Evolutionary conservation across 768 basidiomycete genomes (phyloP), one percentile per base, ranked within the genome.

Genomic region (Boletus coccyginus): DNA sequence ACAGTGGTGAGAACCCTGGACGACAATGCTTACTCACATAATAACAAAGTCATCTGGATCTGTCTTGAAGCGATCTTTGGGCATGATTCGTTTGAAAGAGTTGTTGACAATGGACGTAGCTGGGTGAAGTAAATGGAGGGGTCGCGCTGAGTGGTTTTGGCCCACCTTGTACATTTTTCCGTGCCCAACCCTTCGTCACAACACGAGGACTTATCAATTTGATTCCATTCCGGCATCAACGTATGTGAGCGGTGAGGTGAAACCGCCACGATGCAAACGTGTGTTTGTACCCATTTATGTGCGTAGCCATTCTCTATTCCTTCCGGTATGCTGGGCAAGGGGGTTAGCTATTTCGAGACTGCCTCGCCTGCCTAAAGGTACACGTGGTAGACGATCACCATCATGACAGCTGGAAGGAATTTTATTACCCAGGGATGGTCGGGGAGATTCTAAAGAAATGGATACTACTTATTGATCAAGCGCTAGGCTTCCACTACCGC

Each of bases 1-100:
- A n/a, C 12, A 1, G 7, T 10, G 27, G 31, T 4, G 11, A 40
- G 16, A 11, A n/a, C 9, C 4, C 1, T 11, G 3, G 21, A 24
- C 2, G 27, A 19, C 12, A 29, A 9, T 31, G 47, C 62, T 19
- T 31, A 50, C 62, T 19, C 36, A 67, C 65, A 64, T 39, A 19
- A 67, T 39, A 19, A 65, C 31, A 1, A 49, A 21, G 52, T 65
- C 65, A 0, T 29, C 39, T 12, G 55, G 62, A 0, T 52, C 3
- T 14, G 58, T 12, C 5, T 17, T 58, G 58, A 65, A 67, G 11
- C 12, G 6, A 1, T 19, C 2, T 35, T 7, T 40, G 29, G 0
- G 0, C 51, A 64, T 55, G 17, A 31, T 45, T 12, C 7, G 21
- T 39, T 52, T 27, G 14, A 2, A 0, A 19, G 31, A 13, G 21